These are phyloP conservation scores for Anthracocystis walkeri DNA, from an alignment of 1,284 basidiomycete genomes.

Conservation along the genomic window DNA sequence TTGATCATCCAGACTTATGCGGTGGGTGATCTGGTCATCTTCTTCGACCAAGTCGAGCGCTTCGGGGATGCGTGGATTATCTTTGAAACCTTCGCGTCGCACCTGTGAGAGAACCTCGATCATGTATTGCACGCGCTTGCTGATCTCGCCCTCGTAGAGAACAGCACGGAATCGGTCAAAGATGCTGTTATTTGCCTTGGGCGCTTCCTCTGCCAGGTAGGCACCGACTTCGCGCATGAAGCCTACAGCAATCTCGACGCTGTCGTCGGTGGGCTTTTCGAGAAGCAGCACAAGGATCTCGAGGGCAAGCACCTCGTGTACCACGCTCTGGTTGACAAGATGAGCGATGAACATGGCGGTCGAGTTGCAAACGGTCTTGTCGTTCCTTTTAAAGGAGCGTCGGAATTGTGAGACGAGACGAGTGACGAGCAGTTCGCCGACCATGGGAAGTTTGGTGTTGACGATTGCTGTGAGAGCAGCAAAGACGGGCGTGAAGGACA, in stretches of 20 bases:
- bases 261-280: constrained; percentile 95
- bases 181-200: constrained; percentile 91
- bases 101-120: constrained; percentile 85
- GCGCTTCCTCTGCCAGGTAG: constrained; percentile 91
- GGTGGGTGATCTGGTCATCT: constrained; percentile 90
- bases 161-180: constrained; percentile 97
- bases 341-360: constrained; percentile 96
- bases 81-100: constrained; percentile 97
- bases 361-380: constrained; percentile 95
- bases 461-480: constrained; percentile 92
- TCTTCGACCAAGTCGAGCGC: constrained; percentile 96
- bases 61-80: constrained; percentile 92
- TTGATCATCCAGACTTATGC: constrained; percentile 90
- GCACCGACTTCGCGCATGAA: constrained; percentile 98
- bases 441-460: constrained; percentile 96
- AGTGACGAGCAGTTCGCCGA: constrained; percentile 89
- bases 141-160: constrained; percentile 92
- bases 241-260: constrained; percentile 96
- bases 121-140: constrained; percentile 98
- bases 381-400: constrained; percentile 93
- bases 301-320: constrained; percentile 92
- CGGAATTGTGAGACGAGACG: constrained; percentile 95
- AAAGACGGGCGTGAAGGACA: constrained; percentile 97
- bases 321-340: constrained; percentile 94
- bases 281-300: constrained; percentile 94